Percentiles rank a stretch among this genome's conserved stretches.
Evolutionary conservation across 1,284 basidiomycete species (phyloP).

Genomic region (Peniophora sp.): DNA sequence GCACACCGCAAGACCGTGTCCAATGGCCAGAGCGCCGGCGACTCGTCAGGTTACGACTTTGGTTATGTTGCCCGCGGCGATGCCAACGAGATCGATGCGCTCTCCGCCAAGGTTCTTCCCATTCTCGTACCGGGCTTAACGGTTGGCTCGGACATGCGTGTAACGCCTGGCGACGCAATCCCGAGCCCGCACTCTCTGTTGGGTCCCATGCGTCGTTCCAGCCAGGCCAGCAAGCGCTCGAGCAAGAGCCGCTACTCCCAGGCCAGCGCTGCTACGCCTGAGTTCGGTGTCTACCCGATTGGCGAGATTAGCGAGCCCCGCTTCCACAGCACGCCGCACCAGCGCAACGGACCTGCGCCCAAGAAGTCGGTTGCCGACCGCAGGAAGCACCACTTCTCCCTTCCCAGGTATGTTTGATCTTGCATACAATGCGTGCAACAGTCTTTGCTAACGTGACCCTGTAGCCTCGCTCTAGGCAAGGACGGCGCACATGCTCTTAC

Average conservation of each 20-base stretch:
- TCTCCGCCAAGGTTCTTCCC: slow-evolving; percentile 61
- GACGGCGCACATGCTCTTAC: slow-evolving; percentile 43
- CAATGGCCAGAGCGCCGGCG: not conserved
- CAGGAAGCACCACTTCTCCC: slow-evolving; percentile 52
- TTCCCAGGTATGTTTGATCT: slow-evolving; percentile 42
- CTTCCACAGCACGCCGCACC: slow-evolving; percentile 49
- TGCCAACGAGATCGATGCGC: slow-evolving; percentile 58
- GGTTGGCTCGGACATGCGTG: slow-evolving; percentile 44
- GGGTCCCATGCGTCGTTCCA: slow-evolving; percentile 24
- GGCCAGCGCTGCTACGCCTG: slow-evolving; percentile 13
- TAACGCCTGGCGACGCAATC: slow-evolving; percentile 35
- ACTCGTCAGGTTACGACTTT: slow-evolving; percentile 41
- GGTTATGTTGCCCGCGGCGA: slow-evolving; percentile 38
- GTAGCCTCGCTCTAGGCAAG: slow-evolving; percentile 57
- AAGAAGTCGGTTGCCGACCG: slow-evolving; percentile 36
- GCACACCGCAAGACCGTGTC: slow-evolving; percentile 40
- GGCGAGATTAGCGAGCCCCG: slow-evolving; percentile 47
- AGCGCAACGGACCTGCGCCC: slow-evolving; percentile 23
- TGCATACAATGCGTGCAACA: slow-evolving; percentile 3
- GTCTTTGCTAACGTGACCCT: slow-evolving; percentile 1
- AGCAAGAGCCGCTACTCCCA: slow-evolving; percentile 10
- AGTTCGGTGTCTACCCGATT: slow-evolving; percentile 30
- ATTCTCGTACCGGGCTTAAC: slow-evolving; percentile 59
- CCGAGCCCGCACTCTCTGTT: slow-evolving; percentile 32
- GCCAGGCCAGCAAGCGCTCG: slow-evolving; percentile 17